Evolutionary conservation across 306 rosid genomes (phyloP).

Genomic region (Hippophae rhamnoides): DNA sequence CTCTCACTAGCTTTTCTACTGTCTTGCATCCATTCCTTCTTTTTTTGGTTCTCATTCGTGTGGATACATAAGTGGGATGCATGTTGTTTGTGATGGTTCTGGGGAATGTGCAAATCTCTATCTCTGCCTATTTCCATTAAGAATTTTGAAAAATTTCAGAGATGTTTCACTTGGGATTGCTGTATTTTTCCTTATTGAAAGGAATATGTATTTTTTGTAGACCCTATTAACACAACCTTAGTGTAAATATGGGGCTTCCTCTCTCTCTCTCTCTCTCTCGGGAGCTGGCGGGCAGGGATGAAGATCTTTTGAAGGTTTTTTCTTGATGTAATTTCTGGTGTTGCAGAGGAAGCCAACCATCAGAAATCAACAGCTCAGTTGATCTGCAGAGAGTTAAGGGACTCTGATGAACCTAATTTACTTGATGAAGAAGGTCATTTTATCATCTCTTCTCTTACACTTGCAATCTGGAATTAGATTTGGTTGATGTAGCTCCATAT

Average conservation of each 20-base stretch:
- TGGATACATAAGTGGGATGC: too few relatives aligned
- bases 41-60: not conserved
- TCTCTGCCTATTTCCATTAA: too few relatives aligned
- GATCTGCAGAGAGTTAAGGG: conserved; percentile 49
- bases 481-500: not conserved
- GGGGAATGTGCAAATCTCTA: too few relatives aligned
- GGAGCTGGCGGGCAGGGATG: not conserved
- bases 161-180: too few relatives aligned
- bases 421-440: conserved; percentile 76
- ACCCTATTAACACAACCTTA: too few relatives aligned
- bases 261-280: not conserved
- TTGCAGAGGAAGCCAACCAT: conserved; percentile 51
- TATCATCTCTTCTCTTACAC: not conserved
- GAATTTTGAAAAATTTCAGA: too few relatives aligned
- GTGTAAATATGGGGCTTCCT: not conserved
- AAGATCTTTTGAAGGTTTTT: not conserved
- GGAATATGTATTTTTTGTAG: too few relatives aligned
- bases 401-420: conserved; percentile 81
- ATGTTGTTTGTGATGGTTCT: too few relatives aligned
- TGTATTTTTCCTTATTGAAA: too few relatives aligned
- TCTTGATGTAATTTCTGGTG: conserved; percentile 7
- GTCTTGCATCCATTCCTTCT: not conserved
- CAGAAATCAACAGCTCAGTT: conserved; percentile 57
- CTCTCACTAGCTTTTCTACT: too few relatives aligned
- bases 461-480: not conserved